These are phyloP conservation scores for Gaultheria prostrata DNA, from an alignment of 148 eudicot genomes.

Conservation along the genomic window DNA sequence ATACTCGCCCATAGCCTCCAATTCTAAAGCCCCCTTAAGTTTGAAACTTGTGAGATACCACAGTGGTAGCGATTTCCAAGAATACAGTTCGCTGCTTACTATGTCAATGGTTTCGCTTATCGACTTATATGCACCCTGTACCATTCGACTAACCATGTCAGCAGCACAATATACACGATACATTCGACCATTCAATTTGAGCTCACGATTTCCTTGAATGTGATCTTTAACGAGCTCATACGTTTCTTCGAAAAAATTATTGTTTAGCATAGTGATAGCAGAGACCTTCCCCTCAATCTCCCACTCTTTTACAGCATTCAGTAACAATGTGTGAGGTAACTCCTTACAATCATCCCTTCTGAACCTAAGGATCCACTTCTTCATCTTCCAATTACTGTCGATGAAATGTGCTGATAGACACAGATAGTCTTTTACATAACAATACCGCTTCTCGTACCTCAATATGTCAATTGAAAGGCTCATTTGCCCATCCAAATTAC, in stretches of 20 bases:
- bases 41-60: slow-evolving; percentile 23
- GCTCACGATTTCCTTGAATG: not conserved
- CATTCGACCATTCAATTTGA: slow-evolving; percentile 7
- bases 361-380: slow-evolving; percentile 12
- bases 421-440: not conserved
- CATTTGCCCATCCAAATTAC: not conserved
- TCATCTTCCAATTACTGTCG: not conserved
- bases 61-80: slow-evolving; percentile 15
- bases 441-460: not conserved
- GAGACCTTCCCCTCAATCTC: slow-evolving; percentile 3
- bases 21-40: slow-evolving; percentile 19
- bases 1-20: slow-evolving; percentile 27
- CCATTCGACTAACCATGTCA: slow-evolving; percentile 2
- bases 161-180: not conserved
- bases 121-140: not conserved
- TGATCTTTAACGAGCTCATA: not conserved
- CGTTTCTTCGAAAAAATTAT: not conserved
- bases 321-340: not conserved
- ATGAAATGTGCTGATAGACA: slow-evolving; percentile 7
- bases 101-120: not conserved
- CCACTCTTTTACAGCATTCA: slow-evolving; percentile 8
- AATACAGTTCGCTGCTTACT: not conserved
- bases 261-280: not conserved
- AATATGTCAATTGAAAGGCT: slow-evolving; percentile 3
- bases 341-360: not conserved